These are phyloP conservation scores for Saccharum officinarum DNA, from an alignment of 176 grass and related monocot genomes.

Conservation along the genomic window DNA sequence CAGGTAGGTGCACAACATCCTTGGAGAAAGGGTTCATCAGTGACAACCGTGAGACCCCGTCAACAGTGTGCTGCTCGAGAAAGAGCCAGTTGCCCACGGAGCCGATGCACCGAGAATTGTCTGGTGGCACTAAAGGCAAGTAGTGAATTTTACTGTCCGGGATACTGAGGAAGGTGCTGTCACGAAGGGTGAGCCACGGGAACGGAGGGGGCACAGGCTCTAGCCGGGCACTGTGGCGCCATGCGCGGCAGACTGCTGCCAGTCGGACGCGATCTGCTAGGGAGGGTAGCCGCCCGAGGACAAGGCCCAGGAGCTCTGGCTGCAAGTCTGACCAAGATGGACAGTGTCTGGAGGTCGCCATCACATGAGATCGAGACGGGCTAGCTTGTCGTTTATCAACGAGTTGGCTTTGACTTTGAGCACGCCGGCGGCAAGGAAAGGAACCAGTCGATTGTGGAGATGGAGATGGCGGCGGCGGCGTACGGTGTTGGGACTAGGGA, in stretches of 20 bases:
- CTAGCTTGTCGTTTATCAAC: too few species aligned
- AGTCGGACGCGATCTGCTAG: not conserved
- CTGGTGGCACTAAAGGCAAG: not conserved
- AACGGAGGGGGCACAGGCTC: not conserved
- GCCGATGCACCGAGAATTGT: not conserved
- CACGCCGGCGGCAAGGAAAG: not conserved
- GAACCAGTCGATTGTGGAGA: too few species aligned
- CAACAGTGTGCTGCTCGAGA: not conserved
- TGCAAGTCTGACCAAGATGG: not conserved
- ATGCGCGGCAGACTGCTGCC: constrained; percentile 9
- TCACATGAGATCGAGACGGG: not conserved
- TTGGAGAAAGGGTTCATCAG: not conserved
- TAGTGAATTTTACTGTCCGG: not conserved
- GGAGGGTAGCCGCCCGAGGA: not conserved
- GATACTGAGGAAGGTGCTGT: constrained; percentile 2
- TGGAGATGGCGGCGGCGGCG: not conserved
- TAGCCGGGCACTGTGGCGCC: not conserved
- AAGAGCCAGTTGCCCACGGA: not conserved
- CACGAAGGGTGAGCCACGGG: constrained; percentile 25
- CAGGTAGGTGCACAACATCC: not conserved
- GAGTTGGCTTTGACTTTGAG: too few species aligned
- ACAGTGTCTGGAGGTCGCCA: not conserved
- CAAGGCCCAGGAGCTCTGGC: not conserved
- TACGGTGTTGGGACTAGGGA: too few species aligned
- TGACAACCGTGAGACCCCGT: not conserved